Evolutionary conservation across 148 eudicot genomes (phyloP).

Genomic region (Rhododendron griersonianum): DNA sequence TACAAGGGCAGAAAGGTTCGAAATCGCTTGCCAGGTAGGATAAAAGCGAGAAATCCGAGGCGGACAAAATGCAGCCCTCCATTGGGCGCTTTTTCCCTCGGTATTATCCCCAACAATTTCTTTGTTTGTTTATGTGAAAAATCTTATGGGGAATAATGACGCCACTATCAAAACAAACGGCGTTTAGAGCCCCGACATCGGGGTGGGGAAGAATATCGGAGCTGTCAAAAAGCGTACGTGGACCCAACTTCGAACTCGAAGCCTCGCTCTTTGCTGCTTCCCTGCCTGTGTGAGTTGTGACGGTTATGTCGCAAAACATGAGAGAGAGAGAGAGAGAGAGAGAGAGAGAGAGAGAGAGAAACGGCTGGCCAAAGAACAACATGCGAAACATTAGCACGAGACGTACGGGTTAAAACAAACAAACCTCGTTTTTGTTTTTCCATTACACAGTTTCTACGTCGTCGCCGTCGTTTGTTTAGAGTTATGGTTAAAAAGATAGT

Average conservation of each 20-base stretch:
- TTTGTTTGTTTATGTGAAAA: neutral
- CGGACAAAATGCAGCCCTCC: slow-evolving; percentile 12
- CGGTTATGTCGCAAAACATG: neutral
- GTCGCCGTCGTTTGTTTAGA: neutral
- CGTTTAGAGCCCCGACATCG: neutral
- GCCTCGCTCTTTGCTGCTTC: too few species aligned
- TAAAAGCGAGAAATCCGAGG: slow-evolving; percentile 14
- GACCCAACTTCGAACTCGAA: neutral
- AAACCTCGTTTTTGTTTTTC: too few species aligned
- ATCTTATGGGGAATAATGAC: neutral
- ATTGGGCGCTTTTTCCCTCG: slow-evolving; percentile 7
- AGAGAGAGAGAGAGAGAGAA: neutral
- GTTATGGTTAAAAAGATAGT: neutral
- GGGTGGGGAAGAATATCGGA: neutral
- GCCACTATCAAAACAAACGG: neutral
- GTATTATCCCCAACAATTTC: slow-evolving; percentile 6
- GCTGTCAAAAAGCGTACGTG: neutral
- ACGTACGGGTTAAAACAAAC: too few species aligned
- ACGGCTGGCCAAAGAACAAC: slow-evolving; percentile 6
- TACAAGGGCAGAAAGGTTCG: slow-evolving; percentile 5
- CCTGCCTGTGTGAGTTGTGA: neutral
- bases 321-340: neutral
- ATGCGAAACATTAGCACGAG: neutral
- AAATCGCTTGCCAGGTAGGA: slow-evolving; percentile 13
- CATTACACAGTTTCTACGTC: neutral